phyloP scores from a whole-genome alignment of 108 stramenopile species.

The Cylindrotheca fusiformis region DNA sequence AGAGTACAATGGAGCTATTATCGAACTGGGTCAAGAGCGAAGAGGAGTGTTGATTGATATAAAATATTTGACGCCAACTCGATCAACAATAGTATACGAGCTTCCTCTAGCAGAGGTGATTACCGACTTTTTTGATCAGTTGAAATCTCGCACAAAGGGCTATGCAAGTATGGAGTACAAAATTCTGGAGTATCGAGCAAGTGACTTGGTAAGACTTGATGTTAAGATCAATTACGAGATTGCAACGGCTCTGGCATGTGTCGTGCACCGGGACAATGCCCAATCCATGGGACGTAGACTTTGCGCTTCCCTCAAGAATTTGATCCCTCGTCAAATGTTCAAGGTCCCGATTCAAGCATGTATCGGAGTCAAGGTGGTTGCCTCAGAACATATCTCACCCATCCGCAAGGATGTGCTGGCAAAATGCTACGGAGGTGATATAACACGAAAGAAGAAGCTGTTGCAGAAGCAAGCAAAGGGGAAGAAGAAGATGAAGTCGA shows the following conservation, averaged over 20 bases:
- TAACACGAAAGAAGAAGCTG: conserved; percentile 97
- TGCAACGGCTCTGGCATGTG: conserved; percentile 90
- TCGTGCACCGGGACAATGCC: conserved; percentile 92
- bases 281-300: conserved; percentile 78
- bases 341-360: conserved; percentile 96
- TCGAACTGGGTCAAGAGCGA: conserved; percentile 88
- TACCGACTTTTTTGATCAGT: conserved; percentile 96
- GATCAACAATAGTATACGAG: conserved; percentile 89
- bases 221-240: conserved; percentile 96
- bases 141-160: conserved; percentile 95
- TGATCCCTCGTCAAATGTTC: conserved; percentile 98
- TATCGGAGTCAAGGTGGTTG: conserved; percentile 89
- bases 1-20: conserved; percentile 85
- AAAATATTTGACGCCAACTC: conserved; percentile 92
- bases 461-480: conserved; percentile 99
- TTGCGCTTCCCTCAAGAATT: conserved; percentile 84
- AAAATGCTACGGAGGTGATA: conserved; percentile 98
- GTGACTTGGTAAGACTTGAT: conserved; percentile 93
- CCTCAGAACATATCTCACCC: conserved; percentile 82
- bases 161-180: conserved; percentile 98
- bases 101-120: conserved; percentile 93
- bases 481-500: conserved; percentile 97
- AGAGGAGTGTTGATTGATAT: conserved; percentile 87
- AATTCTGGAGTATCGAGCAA: conserved; percentile 84
- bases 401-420: conserved; percentile 99